These are phyloP conservation scores for Podochytrium sp. DNA, from an alignment of 192 early-diverging fungal genomes.

Conservation along the genomic window DNA sequence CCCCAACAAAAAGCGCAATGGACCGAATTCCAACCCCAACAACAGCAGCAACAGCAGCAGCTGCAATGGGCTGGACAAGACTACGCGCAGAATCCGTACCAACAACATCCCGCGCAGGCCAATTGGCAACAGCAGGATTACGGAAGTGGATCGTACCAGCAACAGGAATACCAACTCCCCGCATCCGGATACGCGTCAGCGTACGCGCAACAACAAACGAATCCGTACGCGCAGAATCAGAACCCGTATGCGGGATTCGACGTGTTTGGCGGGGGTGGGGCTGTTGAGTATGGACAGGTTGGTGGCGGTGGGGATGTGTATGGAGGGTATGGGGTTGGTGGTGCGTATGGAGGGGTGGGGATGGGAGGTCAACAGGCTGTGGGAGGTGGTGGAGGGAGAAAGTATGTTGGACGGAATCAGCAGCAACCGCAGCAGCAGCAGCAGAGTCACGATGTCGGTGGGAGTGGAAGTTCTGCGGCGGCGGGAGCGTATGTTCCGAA, in stretches of 20 bases:
- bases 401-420: background rate
- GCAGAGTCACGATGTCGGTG: background rate
- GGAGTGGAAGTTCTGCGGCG: background rate
- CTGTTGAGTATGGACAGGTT: background rate
- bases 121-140: background rate
- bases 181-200: background rate
- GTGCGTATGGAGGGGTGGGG: background rate
- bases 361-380: background rate
- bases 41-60: slow-evolving; percentile 4
- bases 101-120: background rate
- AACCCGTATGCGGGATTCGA: background rate
- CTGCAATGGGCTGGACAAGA: background rate
- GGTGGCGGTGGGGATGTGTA: too few relatives aligned
- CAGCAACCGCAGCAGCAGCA: background rate
- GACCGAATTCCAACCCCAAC: background rate
- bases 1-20: background rate
- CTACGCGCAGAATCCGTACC: background rate
- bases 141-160: background rate
- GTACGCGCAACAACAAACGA: background rate
- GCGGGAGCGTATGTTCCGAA: background rate
- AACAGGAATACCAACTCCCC: background rate
- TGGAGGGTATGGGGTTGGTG: background rate
- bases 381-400: background rate
- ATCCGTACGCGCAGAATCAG: background rate
- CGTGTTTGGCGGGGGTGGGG: background rate